Evolutionary conservation across 768 basidiomycete species (phyloP).

Genomic region (Crucibulum laeve): DNA sequence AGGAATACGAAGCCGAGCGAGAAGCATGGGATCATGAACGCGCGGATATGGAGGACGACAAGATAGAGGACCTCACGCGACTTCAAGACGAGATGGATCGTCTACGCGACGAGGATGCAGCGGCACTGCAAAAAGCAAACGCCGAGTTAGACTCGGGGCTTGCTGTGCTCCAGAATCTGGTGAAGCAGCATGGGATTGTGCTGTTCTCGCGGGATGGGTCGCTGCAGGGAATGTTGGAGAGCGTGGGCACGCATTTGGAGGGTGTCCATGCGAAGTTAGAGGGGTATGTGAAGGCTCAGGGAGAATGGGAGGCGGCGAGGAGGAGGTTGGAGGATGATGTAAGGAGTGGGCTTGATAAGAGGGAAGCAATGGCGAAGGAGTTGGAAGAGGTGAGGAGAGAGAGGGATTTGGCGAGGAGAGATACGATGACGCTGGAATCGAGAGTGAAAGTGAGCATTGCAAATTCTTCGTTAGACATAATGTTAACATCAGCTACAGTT

Average conservation of each 20-base stretch:
- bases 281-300: slow-evolving; percentile 33
- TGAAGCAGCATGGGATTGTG: slow-evolving; percentile 55
- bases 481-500: slow-evolving; percentile 4
- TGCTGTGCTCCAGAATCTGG: slow-evolving; percentile 42
- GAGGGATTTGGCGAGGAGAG: slow-evolving; percentile 42
- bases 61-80: slow-evolving; percentile 38
- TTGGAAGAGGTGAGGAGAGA: slow-evolving; percentile 51
- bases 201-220: slow-evolving; percentile 48
- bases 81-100: slow-evolving; percentile 47
- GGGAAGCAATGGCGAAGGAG: slow-evolving; percentile 43
- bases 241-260: slow-evolving; percentile 49
- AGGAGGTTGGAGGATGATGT: slow-evolving; percentile 49
- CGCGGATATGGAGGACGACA: slow-evolving; percentile 42
- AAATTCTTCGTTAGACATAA: neutral
- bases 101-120: slow-evolving; percentile 33
- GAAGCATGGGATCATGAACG: slow-evolving; percentile 48
- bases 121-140: slow-evolving; percentile 29
- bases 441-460: slow-evolving; percentile 28
- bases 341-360: slow-evolving; percentile 36
- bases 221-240: slow-evolving; percentile 41
- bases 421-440: slow-evolving; percentile 32
- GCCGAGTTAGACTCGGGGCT: slow-evolving; percentile 50
- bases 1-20: slow-evolving; percentile 39
- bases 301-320: slow-evolving; percentile 42
- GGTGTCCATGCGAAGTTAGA: slow-evolving; percentile 41